Evolutionary conservation across 2,329 filamentous ascomycete species (phyloP).

Genomic region (Metarhizium anisopliae): DNA sequence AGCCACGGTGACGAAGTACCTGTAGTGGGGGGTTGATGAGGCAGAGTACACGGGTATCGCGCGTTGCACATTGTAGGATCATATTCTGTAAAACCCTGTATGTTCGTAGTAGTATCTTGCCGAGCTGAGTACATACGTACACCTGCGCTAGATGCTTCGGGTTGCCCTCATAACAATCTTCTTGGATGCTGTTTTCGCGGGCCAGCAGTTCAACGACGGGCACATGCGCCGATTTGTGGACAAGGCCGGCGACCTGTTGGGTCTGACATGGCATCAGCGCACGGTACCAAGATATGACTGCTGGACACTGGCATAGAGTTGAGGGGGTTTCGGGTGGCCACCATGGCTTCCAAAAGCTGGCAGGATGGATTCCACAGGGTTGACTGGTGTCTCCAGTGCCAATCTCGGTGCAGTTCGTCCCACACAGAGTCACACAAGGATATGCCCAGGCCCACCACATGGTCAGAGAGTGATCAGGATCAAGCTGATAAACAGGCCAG

Average conservation of each 20-base stretch:
- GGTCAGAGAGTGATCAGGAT: conserved; percentile 7
- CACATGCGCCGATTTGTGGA: neutral
- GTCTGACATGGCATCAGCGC: neutral
- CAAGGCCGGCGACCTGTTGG: neutral
- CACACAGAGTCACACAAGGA: conserved; percentile 10
- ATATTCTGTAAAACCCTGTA: too few species aligned
- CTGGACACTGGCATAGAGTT: too few species aligned
- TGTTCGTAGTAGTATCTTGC: too few species aligned
- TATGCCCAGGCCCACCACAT: conserved; percentile 7
- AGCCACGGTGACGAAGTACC: neutral
- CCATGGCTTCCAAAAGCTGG: neutral
- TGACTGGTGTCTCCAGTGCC: conserved; percentile 1
- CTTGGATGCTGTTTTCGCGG: neutral
- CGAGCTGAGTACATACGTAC: too few species aligned
- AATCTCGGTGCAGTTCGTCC: conserved; percentile 12
- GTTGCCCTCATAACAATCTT: neutral
- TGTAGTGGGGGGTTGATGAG: neutral
- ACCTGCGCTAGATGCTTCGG: neutral
- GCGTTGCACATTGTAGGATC: too few species aligned
- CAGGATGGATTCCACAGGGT: neutral
- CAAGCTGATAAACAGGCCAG: neutral
- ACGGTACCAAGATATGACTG: too few species aligned
- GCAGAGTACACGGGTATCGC: too few species aligned
- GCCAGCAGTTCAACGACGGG: neutral
- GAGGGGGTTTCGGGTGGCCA: too few species aligned